phyloP scores from a whole-genome alignment of 225 moss, liverwort and hornwort genomes.

The Physcomitrium patens region DNA sequence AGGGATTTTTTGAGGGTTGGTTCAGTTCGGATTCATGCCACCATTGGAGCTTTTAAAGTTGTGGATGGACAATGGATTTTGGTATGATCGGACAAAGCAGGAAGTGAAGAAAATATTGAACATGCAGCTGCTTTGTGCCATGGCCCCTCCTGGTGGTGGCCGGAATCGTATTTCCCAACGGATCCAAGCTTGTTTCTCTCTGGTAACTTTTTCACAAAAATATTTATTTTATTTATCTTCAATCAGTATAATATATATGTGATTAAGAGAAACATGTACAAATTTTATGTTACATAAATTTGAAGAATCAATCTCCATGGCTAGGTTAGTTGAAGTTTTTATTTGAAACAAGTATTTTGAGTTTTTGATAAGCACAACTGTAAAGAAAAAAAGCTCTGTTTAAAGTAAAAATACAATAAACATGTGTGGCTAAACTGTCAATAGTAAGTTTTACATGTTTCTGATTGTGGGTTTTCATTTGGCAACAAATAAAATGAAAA shows the following conservation, averaged over 20 bases:
- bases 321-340: too few species aligned
- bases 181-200: slow-evolving; percentile 81
- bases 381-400: too few species aligned
- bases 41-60: slow-evolving; percentile 74
- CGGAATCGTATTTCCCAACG: slow-evolving; percentile 69
- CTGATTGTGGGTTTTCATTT: background rate
- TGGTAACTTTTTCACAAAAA: slow-evolving; percentile 33
- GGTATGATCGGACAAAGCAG: slow-evolving; percentile 79
- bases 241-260: too few species aligned
- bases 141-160: slow-evolving; percentile 83
- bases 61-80: slow-evolving; percentile 87
- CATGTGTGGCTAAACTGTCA: too few species aligned
- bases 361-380: too few species aligned
- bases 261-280: too few species aligned
- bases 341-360: too few species aligned
- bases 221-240: too few species aligned
- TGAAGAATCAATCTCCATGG: too few species aligned
- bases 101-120: slow-evolving; percentile 74
- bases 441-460: background rate
- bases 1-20: too few species aligned
- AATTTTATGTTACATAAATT: too few species aligned
- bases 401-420: too few species aligned
- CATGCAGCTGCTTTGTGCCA: slow-evolving; percentile 78
- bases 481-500: background rate
- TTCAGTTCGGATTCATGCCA: slow-evolving; percentile 83